Conservation (phyloP, 345 rosid genomes). For the Bretschneidera sinensis region DNA sequence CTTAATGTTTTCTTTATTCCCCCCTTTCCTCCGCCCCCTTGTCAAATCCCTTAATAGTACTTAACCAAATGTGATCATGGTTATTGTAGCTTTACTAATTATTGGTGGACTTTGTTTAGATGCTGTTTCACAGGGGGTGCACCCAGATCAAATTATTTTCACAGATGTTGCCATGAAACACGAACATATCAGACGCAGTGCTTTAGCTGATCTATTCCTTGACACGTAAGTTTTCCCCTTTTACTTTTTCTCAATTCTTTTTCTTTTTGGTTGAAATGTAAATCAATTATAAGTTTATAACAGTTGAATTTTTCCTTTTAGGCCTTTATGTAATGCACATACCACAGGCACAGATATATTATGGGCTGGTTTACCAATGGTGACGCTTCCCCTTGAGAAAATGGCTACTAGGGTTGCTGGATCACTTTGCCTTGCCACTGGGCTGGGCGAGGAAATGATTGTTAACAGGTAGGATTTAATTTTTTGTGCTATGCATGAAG, state of each 20-base stretch:
- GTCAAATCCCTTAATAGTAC: neutral
- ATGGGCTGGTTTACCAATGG: slow-evolving; percentile 99
- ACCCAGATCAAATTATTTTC: slow-evolving; percentile 86
- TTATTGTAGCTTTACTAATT: neutral
- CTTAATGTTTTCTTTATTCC: neutral
- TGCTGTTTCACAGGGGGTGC: slow-evolving; percentile 83
- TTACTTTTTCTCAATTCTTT: slow-evolving; percentile 1
- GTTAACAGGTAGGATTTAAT: slow-evolving; percentile 54
- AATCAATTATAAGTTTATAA: too few species aligned
- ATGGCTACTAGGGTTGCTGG: slow-evolving; percentile 99
- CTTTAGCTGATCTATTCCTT: slow-evolving; percentile 91
- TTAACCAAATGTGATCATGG: neutral
- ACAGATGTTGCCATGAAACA: slow-evolving; percentile 98
- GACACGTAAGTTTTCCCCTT: slow-evolving; percentile 59
- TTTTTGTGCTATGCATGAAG: neutral
- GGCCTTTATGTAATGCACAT: slow-evolving; percentile 98
- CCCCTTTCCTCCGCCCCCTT: neutral
- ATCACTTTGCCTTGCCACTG: slow-evolving; percentile 93
- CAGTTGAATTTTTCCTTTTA: slow-evolving; percentile 18
- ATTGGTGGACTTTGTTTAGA: slow-evolving; percentile 39
- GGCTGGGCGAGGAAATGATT: slow-evolving; percentile 97
- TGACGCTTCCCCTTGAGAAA: slow-evolving; percentile 96
- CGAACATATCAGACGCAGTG: slow-evolving; percentile 92
- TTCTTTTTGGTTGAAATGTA: too few species aligned
- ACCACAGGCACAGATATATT: slow-evolving; percentile 96